These are phyloP conservation scores for Uronychia setigera DNA, from an alignment of 73 alveolate genomes.

Conservation along the genomic window DNA sequence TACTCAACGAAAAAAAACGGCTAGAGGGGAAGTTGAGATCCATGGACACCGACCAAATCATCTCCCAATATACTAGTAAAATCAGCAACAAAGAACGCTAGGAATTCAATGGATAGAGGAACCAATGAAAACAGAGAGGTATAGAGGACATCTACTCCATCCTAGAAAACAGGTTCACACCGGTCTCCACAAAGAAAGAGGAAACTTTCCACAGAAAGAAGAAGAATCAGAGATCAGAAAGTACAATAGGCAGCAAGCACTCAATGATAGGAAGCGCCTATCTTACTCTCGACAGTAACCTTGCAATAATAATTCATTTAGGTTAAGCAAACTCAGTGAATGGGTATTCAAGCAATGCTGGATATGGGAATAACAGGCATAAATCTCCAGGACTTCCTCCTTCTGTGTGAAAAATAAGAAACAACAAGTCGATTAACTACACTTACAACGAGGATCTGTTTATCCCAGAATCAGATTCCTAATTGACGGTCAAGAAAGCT, in stretches of 20 bases:
- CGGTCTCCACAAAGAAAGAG: neutral
- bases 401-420: too few relatives aligned
- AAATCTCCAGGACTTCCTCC: too few relatives aligned
- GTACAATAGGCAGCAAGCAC: neutral
- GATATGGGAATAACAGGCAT: too few relatives aligned
- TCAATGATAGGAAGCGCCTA: neutral
- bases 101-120: neutral
- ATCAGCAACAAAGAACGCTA: neutral
- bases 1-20: slow-evolving; percentile 34
- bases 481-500: neutral
- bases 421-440: too few relatives aligned
- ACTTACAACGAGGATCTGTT: neutral
- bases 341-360: neutral
- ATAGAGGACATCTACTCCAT: neutral
- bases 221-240: neutral
- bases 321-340: neutral
- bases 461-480: too few relatives aligned
- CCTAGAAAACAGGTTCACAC: neutral
- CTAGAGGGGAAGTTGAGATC: slow-evolving; percentile 13
- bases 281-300: neutral
- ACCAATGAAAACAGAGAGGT: neutral
- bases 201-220: neutral
- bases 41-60: neutral
- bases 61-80: too few relatives aligned
- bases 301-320: neutral